phyloP scores from a whole-genome alignment of 768 basidiomycete species.

The Agaricus sinodeliciosus region DNA sequence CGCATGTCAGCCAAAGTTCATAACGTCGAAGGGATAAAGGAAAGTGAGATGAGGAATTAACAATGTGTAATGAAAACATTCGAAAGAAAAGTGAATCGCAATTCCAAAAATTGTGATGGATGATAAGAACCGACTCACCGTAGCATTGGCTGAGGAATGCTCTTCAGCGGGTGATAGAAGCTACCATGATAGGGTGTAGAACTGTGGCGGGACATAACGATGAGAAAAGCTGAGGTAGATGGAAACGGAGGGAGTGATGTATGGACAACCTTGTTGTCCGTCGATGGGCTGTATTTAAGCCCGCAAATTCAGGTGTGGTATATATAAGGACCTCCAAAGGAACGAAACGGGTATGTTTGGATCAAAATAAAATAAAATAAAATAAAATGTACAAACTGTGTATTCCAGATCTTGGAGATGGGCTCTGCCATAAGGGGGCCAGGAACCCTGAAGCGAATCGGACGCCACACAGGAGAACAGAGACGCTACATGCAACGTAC shows the following conservation, averaged over 20 bases:
- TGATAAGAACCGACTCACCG: slow-evolving; percentile 4
- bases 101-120: background rate
- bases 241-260: background rate
- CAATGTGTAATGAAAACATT: background rate
- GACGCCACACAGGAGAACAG: background rate
- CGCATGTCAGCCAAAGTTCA: background rate
- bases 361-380: slow-evolving; percentile 3
- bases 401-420: slow-evolving; percentile 9
- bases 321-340: background rate
- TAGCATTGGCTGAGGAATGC: background rate
- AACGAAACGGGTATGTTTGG: slow-evolving; percentile 1
- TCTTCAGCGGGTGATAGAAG: background rate
- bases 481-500: background rate
- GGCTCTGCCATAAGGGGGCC: background rate
- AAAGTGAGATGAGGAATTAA: background rate
- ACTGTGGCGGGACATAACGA: background rate
- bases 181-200: background rate
- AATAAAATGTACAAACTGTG: background rate
- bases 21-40: background rate
- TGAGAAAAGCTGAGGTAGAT: background rate
- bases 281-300: slow-evolving; percentile 2
- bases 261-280: background rate
- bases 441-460: background rate
- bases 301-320: background rate
- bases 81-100: background rate